Conservation (phyloP, 805 yeast genomes). For the Zygosaccharomyces rouxii region DNA sequence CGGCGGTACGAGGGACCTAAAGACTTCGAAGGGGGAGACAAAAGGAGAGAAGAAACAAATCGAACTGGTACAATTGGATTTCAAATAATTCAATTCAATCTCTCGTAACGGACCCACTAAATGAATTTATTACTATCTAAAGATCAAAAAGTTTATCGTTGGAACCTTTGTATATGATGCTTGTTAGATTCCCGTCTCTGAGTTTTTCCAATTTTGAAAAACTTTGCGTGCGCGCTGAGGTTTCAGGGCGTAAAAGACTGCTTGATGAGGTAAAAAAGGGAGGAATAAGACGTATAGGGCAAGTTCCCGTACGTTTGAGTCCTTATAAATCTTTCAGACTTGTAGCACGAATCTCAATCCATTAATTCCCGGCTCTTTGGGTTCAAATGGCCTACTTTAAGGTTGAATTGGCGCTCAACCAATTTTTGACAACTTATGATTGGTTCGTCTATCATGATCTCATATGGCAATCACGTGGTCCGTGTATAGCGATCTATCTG, state of each 20-base stretch:
- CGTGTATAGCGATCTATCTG: not conserved
- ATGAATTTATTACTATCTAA: not conserved
- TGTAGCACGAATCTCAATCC: not conserved
- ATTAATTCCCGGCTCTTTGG: not conserved
- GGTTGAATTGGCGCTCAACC: not conserved
- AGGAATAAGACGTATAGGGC: no score
- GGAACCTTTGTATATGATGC: not conserved
- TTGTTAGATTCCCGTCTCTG: not conserved
- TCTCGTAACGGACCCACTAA: conserved; percentile 1
- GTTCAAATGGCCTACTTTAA: not conserved
- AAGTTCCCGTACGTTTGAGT: not conserved
- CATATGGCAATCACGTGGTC: no score
- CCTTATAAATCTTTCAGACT: not conserved
- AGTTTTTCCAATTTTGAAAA: conserved; percentile 3
- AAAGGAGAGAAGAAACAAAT: not conserved
- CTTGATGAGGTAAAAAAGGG: not conserved
- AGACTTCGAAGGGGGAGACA: not conserved
- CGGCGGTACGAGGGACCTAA: not conserved
- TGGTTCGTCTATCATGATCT: conserved; percentile 1
- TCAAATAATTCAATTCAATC: not conserved
- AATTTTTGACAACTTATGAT: conserved; percentile 2
- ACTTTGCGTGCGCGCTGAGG: conserved; percentile 6
- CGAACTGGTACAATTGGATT: not conserved
- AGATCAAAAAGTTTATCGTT: not conserved
- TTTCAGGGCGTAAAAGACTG: conserved; percentile 1